phyloP scores from a whole-genome alignment of 179 eudicot genomes.

The Pouteria campechiana region DNA sequence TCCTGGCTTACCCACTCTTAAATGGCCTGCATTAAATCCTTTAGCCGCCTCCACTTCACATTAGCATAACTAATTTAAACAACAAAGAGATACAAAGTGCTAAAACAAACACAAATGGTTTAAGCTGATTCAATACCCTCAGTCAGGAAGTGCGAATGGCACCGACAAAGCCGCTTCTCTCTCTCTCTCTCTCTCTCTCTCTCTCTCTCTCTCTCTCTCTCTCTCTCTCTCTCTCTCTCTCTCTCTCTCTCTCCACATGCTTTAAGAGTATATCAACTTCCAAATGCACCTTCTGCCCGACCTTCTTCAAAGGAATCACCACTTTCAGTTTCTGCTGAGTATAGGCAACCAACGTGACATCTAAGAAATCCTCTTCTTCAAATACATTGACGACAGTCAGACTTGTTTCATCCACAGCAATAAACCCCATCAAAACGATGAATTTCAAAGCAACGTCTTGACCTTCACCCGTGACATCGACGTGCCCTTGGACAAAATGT shows the following conservation, averaged over 20 bases:
- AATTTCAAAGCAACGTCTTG: conserved; percentile 56
- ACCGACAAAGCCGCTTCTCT: conserved; percentile 57
- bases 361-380: conserved; percentile 71
- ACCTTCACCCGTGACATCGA: conserved; percentile 97
- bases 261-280: conserved; percentile 95
- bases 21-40: no score
- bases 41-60: no score
- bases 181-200: no score
- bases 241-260: conserved; percentile 79
- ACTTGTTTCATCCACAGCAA: conserved; percentile 89
- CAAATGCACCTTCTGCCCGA: conserved; percentile 87
- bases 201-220: no score
- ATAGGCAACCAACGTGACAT: conserved; percentile 82
- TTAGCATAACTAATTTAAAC: no score
- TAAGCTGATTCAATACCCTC: no score
- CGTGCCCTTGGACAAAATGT: conserved; percentile 99
- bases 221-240: no score
- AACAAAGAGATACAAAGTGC: no score
- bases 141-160: conserved; percentile 20
- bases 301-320: conserved; percentile 71
- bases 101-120: no score
- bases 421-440: conserved; percentile 84
- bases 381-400: conserved; percentile 88
- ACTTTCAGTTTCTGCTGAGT: conserved; percentile 93
- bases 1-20: no score